Base-by-base conservation (phyloP, 441 rosid species). In the Jatropha multifida region DNA sequence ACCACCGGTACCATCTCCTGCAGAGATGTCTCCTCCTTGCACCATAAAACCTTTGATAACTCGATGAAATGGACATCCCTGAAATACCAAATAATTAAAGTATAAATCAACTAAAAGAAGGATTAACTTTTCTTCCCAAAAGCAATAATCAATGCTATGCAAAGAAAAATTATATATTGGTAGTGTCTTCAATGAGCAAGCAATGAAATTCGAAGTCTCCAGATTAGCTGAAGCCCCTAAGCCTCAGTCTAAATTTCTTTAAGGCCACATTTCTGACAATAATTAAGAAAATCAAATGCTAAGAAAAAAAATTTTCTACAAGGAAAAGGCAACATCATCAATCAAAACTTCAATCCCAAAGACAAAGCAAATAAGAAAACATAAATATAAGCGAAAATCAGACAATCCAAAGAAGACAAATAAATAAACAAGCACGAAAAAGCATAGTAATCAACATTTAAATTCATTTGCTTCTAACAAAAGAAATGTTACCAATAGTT, bases 1-100 rank as follows among this genome's bases (percentile, higher is more conserved):
- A 73, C 97, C 99, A 26, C 99, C 98, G 7, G 92, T 90, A 17
- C 98, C 98, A 88, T 96, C 88, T 20, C 93, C 89, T 0, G 98
- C 92, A 58, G 98, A 89, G 74, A 92, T 89, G 60, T 93, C 99
- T 78, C 98, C 99, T 41, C 98, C 97, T 88, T 96, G 99, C 51
- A 90, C 87, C 97, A 96, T 90, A 83, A 90, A 94, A 67, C 96
- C 91, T 83, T 89, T 96, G 74, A 93, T 86, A 27, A 91, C 85
- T 61, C 94, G 97, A 78, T 92, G 99, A 77, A 96, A 89, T 18
- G 90, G 79, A 58, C 84, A 88, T 71, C 97, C 99, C 99, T 94
- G 81, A 60, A 77, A 85, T 66, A 78, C 74, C 69, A 67, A 64
- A 49, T 44, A 67, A 56, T 68, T 55, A 13, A 18, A 32, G 27